Base-by-base conservation (phyloP, 192 early-diverging fungal species). In the Gryganskiella cystojenkinii region DNA sequence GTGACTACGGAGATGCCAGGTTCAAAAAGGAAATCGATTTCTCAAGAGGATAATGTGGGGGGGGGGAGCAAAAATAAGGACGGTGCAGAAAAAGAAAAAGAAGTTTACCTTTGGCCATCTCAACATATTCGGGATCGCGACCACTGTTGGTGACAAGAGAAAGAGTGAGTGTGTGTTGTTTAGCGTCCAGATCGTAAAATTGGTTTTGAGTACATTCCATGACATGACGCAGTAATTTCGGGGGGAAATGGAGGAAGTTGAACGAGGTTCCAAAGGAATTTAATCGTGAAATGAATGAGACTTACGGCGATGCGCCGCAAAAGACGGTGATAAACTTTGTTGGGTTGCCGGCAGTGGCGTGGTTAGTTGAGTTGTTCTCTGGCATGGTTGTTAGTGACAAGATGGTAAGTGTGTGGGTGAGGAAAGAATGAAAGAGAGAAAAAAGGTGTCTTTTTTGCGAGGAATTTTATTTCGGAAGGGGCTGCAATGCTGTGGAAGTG, bases 101-200 rank as follows among this genome's bases (percentile, higher is more conserved):
- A n/a, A 37, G 10, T 15, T 55, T 65, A 84, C 85, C 80, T 53
- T 65, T 66, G 31, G 85, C 85, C 64, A 80, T 68, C 49, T 80
- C 56, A 3, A 75, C 56, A 43, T 82, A 86, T n/a, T 70, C 65
- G 14, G 85, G 81, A 61, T 84, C 76, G 25, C 64, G 61, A 19
- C 71, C 76, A 46, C 81, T 70, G 42, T 22, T 42, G 46, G 27
- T 35, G 55, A 52, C 59, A 31, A 54, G 50, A 20, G 22, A 66
- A 61, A 33, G 49, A 44, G 46, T 53, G 30, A 42, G 56, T 60
- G 53, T 31, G 49, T 57, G 13, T 35, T 19, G 20, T 31, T 50
- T 7, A n/a, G 2, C 10, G 11, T 20, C 7, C 30, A 22, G n/a
- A 22, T 1, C 9, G 14, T 44, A 4, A 6, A 30, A 7, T 31